These are phyloP conservation scores for Golubevia sp. DNA, from an alignment of 1,284 basidiomycete species.

Conservation along the genomic window DNA sequence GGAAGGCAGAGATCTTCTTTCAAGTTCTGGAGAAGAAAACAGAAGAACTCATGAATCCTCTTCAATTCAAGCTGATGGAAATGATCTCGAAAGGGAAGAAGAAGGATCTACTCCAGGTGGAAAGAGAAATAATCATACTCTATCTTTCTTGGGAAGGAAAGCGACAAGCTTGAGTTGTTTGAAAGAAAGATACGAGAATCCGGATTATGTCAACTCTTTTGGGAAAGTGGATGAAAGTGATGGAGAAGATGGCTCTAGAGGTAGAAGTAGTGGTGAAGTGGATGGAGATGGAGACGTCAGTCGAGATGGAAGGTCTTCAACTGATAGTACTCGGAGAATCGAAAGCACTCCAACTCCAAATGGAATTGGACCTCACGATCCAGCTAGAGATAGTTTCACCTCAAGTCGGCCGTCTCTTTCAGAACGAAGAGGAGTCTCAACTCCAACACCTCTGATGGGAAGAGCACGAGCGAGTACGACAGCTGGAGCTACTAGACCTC, in stretches of 20 bases:
- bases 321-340: neutral
- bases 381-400: neutral
- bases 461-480: no score
- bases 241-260: constrained; percentile 3
- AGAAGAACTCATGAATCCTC: neutral
- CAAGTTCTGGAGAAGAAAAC: no score
- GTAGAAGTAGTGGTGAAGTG: constrained; percentile 6
- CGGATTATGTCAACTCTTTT: constrained; percentile 20
- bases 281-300: constrained; percentile 18
- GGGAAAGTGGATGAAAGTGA: constrained; percentile 25
- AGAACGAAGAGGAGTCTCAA: no score
- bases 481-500: no score
- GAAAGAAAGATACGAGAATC: constrained; percentile 47
- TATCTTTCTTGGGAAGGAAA: constrained; percentile 64
- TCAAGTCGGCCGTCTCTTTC: no score
- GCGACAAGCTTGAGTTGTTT: constrained; percentile 63
- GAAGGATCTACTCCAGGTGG: neutral
- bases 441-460: no score
- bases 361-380: neutral
- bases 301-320: constrained; percentile 5
- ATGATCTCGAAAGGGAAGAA: constrained; percentile 7
- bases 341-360: neutral
- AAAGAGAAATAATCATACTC: constrained; percentile 61
- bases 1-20: neutral
- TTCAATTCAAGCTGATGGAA: constrained; percentile 4